phyloP scores from a whole-genome alignment of 2,329 filamentous ascomycete genomes.

The Xylariales sp. region DNA sequence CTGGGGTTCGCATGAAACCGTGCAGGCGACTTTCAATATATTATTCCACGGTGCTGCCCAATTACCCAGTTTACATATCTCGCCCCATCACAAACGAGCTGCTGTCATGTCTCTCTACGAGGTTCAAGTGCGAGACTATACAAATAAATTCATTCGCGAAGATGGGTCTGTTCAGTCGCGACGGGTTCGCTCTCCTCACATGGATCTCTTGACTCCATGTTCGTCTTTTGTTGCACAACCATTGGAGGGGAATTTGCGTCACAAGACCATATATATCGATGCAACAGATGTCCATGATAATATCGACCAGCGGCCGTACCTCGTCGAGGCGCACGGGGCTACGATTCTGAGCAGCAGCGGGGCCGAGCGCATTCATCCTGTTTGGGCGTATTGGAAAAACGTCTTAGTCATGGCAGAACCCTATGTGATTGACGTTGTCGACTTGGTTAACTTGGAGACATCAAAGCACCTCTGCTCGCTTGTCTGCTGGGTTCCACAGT shows the following conservation, averaged over 20 bases:
- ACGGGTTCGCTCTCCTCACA: slow-evolving; percentile 18
- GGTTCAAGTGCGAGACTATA: slow-evolving; percentile 18
- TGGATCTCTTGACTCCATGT: slow-evolving; percentile 7
- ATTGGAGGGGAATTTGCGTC: slow-evolving; percentile 12
- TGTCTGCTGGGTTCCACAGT: slow-evolving; percentile 22
- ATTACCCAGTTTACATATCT: no score
- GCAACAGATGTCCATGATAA: slow-evolving; percentile 12
- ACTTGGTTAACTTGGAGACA: slow-evolving; percentile 12
- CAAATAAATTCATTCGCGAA: slow-evolving; percentile 6
- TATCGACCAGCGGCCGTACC: slow-evolving; percentile 7
- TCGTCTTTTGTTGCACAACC: slow-evolving; percentile 15
- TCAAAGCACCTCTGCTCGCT: slow-evolving; percentile 8
- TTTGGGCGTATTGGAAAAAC: slow-evolving; percentile 16
- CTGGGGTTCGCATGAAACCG: no score
- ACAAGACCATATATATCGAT: slow-evolving; percentile 15
- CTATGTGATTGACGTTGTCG: slow-evolving; percentile 12
- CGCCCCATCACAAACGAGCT: no score
- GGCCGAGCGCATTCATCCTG: slow-evolving; percentile 9
- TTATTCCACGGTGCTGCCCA: no score
- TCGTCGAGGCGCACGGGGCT: slow-evolving; percentile 19
- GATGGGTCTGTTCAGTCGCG: background rate
- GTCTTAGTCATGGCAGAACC: no score
- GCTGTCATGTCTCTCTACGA: slow-evolving; percentile 9
- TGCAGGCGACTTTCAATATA: no score
- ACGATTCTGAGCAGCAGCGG: slow-evolving; percentile 10